Evolutionary conservation across 129 eudicot genomes (phyloP), one percentile per base, ranked within the genome.

Genomic region (Helichrysum umbraculigerum): DNA sequence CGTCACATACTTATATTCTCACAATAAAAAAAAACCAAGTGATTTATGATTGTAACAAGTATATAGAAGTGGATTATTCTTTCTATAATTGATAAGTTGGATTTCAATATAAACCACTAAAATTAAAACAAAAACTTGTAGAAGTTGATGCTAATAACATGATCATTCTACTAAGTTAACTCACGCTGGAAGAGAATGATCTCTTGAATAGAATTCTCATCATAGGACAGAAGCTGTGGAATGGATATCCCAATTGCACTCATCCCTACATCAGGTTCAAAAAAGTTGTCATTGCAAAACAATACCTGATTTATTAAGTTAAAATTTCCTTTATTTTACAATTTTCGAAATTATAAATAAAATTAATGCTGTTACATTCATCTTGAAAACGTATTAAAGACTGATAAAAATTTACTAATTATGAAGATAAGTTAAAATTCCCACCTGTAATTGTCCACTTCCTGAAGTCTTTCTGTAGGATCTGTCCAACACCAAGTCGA

Each of bases 401-500:
- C 28, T 25, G 28, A 44, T 44, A 44, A 44, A 14, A 44, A 10
- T 8, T 44, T 44, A 44, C 10, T 63, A 78, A 29, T 21, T 51
- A 42, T 10, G 56, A 32, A 67, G 34, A 68, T 22, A 50, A 80
- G 30, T 50, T 59, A 50, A 74, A 69, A 33, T 61, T 51, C 80
- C 19, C 19, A 88, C 97, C 93, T 52, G 79, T 47, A 75, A 68
- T 79, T 52, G 91, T 81, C 96, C 89, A 88, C 85, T 83, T 91
- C 62, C 70, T 91, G 78, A 84, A 84, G 75, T 88, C 87, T 78
- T 88, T 88, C 19, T 65, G 82, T 79, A 88, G 61, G 75, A 91
- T 88, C n/a, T 88, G 89, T 79, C 87, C 85, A 65, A 88, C 81
- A 76, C 74, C 81, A 44, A 84, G 85, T 39, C 85, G 83, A 10